Base-by-base conservation (phyloP, 305 asterid species). In the Withania somnifera region DNA sequence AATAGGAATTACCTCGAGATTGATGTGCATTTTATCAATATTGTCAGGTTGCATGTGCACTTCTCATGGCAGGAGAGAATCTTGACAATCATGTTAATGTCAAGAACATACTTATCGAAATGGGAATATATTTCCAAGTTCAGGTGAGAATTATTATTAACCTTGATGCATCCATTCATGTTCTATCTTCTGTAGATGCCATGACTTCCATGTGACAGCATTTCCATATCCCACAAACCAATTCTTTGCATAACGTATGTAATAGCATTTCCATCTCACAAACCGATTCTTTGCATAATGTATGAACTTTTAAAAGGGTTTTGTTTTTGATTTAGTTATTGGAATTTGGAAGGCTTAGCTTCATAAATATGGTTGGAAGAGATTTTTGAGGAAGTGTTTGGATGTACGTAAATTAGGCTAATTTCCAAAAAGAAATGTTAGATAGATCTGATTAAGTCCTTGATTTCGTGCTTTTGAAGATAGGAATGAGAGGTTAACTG, bases 71-170 rank as follows among this genome's bases (percentile, higher is more conserved):
- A 6, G 90, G 90, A 24, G 90, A 85, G 85, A 85, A 81, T 63
- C 84, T 88, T 82, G 90, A 87, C 52, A 81, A 85, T 60, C 90
- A 88, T 81, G 52, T 50, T 7, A 78, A 68, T 66, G 90, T 87
- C 13, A 87, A 83, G 80, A 66, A 87, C 75, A 81, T 86, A 61
- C 91, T 88, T 51, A 20, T 88, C 61, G 86, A 88, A 47, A 88
- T 88, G 91, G 91, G 90, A 36, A 82, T 61, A 47, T 85, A 88
- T 83, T 88, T 88, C 81, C 91, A 91, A 84, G 92, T 91, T 78
- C 95, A 91, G 92, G 95, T 91, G 63, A 84, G 86, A 64, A 57
- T 52, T 34, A 8, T 20, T 77, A 42, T 73, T 24, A 73, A 47
- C 79, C 40, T 24, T 24, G 24, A 26, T 9, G 30, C 79, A 47